Base-by-base conservation (phyloP, 129 eudicot genomes). In the Artemisia tridentata region DNA sequence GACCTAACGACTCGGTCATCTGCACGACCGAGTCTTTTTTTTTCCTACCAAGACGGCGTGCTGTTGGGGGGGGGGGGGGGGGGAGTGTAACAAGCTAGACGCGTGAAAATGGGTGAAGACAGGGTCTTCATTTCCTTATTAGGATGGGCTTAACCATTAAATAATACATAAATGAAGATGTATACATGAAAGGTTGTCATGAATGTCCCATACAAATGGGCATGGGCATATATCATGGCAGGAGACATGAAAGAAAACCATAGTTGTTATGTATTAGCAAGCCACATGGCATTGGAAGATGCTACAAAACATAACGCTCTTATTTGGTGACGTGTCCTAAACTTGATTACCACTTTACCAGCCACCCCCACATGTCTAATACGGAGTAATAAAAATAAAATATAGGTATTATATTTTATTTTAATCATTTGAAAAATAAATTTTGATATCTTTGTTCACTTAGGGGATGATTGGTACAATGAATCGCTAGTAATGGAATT, bases 221-320 rank as follows among this genome's bases (percentile, higher is more conserved):
- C 31, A 82, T 82, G 83, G 82, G 78, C 75, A 69, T 56, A 62
- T 19, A 48, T 55, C 21, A 50, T 21, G 41, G 52, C 63, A 46
- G 68, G 55, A 68, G 65, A 69, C 65, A 63, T 68, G 41, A 56
- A 56, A 50, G 58, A 9, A 51, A n/a, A 3, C 46, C 52, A 45
- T 43, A 72, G 52, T 68, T 47, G 3, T 41, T 65, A 16, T 68
- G 46, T 57, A 21, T 71, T 43, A 56, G 68, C 15, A 67, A 59
- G 53, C 73, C 87, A 86, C 91, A 80, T 86, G 88, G 76, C 11
- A 7, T 72, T 58, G 58, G 48, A 59, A 83, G 74, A 72, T 80
- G 80, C 69, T 71, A 74, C 86, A 80, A 78, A 72, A 80, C 91
- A 86, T 78, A 71, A 72, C 84, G 80, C 72, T 67, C 71, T 80